Evolutionary conservation across 1,284 basidiomycete species (phyloP).

Genomic region (Leccinum subrobustum): DNA sequence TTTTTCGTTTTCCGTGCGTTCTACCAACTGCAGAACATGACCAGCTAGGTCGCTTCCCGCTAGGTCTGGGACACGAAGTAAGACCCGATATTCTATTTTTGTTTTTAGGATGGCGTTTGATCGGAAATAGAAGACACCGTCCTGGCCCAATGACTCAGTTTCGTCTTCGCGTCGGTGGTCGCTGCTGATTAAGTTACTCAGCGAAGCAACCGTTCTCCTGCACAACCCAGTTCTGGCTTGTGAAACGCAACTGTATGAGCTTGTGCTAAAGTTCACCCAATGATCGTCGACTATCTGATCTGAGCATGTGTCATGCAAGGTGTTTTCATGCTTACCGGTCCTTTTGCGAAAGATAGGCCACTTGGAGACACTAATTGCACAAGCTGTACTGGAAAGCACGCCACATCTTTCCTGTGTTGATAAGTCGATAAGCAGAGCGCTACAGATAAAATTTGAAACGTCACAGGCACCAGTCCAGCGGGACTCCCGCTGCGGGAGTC

Average conservation of each 20-base stretch:
- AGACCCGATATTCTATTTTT: neutral
- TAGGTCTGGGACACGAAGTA: neutral
- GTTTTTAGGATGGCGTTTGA: neutral
- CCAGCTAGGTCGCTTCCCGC: neutral
- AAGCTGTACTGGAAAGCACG: neutral
- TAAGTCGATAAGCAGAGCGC: neutral
- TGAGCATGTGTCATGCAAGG: neutral
- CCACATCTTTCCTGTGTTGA: neutral
- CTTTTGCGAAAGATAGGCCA: neutral
- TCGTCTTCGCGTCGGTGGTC: neutral
- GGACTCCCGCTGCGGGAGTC: neutral
- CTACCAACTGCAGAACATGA: neutral
- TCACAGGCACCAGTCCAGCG: too few relatives aligned
- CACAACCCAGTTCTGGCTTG: neutral
- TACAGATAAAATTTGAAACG: too few relatives aligned
- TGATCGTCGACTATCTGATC: neutral
- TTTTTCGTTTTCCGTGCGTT: neutral
- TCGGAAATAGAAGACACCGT: neutral
- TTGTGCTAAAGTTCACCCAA: neutral
- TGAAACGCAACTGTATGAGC: neutral
- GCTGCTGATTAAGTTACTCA: constrained; percentile 3
- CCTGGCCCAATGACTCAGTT: neutral
- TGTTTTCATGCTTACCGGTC: neutral
- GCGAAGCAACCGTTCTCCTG: neutral
- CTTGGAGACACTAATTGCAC: neutral